phyloP scores from a whole-genome alignment of 116 monocot species.

The Papilionanthe hybrid region DNA sequence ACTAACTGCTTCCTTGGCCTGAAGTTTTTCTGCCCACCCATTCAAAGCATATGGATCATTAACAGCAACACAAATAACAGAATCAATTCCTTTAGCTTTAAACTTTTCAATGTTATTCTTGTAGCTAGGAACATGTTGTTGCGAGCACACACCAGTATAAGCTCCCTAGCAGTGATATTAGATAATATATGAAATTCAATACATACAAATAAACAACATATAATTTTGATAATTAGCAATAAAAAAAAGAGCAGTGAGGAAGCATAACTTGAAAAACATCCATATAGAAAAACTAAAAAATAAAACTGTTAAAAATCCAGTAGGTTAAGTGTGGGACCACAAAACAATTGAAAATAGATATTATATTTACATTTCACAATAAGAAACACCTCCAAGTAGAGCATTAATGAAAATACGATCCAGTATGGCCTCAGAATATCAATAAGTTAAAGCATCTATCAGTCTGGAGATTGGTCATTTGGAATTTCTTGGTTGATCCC shows the following conservation, averaged over 20 bases:
- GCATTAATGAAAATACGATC: neutral
- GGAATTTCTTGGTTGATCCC: neutral
- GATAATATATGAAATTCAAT: neutral
- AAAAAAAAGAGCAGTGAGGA: neutral
- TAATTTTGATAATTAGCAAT: neutral
- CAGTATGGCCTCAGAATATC: neutral
- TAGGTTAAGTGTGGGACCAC: neutral
- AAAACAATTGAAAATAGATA: neutral
- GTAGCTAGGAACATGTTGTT: conserved; percentile 89
- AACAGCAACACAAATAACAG: conserved; percentile 90
- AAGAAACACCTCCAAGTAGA: neutral
- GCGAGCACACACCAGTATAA: conserved; percentile 83
- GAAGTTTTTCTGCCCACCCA: conserved; percentile 90
- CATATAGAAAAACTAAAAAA: too few species aligned
- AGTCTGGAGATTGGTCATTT: neutral
- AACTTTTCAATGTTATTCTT: conserved; percentile 87
- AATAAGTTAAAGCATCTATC: neutral
- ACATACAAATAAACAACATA: neutral
- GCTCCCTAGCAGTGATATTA: conserved; percentile 46
- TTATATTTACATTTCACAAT: neutral
- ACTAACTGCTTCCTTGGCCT: conserved; percentile 76
- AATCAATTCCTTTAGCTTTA: conserved; percentile 87
- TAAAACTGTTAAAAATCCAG: neutral
- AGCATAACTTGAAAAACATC: neutral
- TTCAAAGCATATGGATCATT: conserved; percentile 98